Percentiles rank a stretch among this genome's conserved stretches.
Conservation (phyloP, 306 rosid species). For the Albizia julibrissin region DNA sequence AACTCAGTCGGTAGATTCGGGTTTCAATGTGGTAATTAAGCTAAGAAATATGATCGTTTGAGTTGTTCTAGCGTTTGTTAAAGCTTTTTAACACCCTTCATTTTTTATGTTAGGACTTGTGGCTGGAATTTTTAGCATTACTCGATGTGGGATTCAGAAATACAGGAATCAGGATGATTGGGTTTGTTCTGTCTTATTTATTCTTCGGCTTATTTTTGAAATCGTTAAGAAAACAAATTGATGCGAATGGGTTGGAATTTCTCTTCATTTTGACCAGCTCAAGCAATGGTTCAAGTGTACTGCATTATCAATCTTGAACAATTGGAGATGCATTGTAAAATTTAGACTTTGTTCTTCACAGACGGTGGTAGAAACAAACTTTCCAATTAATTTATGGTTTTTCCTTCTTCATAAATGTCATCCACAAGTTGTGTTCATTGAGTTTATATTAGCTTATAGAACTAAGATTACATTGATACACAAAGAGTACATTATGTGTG, state of each 20-base stretch:
- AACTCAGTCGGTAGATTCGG: constrained; percentile 50
- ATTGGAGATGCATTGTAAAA: background rate
- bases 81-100: constrained; percentile 20
- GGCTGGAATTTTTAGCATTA: constrained; percentile 56
- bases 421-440: background rate
- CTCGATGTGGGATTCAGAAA: constrained; percentile 70
- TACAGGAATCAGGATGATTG: constrained; percentile 70
- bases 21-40: constrained; percentile 67
- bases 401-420: background rate
- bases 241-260: background rate
- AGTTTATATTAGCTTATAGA: too few relatives aligned
- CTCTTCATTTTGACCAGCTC: background rate
- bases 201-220: constrained; percentile 9
- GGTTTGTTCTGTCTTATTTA: constrained; percentile 48
- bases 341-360: constrained; percentile 5
- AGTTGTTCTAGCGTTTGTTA: constrained; percentile 27
- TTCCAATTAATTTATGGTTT: background rate
- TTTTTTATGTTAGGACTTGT: constrained; percentile 60
- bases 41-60: background rate
- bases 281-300: background rate
- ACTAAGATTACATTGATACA: too few relatives aligned
- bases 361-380: background rate
- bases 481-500: too few relatives aligned
- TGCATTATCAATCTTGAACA: background rate
- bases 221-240: background rate